A percentile compares a stretch with the other conserved stretches of the same genome.
Conservation (phyloP, 1,139 yeast species). For the Taiozyma sp. region DNA sequence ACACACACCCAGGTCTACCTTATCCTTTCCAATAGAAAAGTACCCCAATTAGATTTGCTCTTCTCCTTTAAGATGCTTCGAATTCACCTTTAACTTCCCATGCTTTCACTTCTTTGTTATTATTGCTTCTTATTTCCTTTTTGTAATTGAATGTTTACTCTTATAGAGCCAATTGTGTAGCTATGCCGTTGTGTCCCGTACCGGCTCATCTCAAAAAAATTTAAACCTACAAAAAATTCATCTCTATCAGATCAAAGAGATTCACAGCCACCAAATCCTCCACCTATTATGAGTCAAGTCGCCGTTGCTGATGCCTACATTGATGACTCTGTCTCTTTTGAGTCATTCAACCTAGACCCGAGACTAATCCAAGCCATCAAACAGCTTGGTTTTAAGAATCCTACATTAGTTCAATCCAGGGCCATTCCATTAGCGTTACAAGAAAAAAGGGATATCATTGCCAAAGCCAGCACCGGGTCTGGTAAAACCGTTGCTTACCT, state of each 20-base stretch:
- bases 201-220: background rate
- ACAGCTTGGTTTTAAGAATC: slow-evolving; percentile 73
- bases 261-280: background rate
- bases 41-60: background rate
- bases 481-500: slow-evolving; percentile 87
- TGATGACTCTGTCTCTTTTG: slow-evolving; percentile 69
- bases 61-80: background rate
- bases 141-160: background rate
- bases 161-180: too few species aligned
- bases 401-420: slow-evolving; percentile 85
- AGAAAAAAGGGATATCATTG: slow-evolving; percentile 81
- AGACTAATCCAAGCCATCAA: slow-evolving; percentile 81
- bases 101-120: background rate
- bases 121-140: background rate
- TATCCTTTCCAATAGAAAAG: background rate
- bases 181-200: background rate
- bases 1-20: background rate
- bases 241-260: background rate
- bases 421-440: slow-evolving; percentile 91
- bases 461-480: slow-evolving; percentile 86
- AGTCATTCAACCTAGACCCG: slow-evolving; percentile 68
- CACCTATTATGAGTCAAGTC: slow-evolving; percentile 13
- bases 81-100: background rate
- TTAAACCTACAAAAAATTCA: background rate
- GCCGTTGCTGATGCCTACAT: slow-evolving; percentile 61